Evolutionary conservation across 495 filamentous ascomycete species (phyloP).

Genomic region (Xylaria bambusicola): DNA sequence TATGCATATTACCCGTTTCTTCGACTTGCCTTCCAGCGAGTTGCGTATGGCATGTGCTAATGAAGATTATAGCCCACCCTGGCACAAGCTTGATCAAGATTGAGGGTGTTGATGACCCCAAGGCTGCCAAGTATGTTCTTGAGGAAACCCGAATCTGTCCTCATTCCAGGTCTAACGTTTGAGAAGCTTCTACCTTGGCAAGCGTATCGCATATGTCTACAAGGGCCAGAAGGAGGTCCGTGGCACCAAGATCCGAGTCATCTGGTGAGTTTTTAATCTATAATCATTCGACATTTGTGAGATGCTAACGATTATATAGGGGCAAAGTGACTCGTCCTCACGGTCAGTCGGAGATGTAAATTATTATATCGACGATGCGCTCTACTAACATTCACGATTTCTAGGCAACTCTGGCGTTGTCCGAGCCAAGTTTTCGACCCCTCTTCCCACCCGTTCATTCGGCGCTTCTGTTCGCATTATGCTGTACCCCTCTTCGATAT

Average conservation of each 20-base stretch:
- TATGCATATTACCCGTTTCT: constrained; percentile 11
- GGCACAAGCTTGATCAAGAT: constrained; percentile 92
- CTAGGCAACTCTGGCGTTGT: constrained; percentile 94
- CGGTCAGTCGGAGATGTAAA: constrained; percentile 58
- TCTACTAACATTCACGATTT: constrained; percentile 21
- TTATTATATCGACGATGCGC: not conserved
- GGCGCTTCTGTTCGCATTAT: constrained; percentile 96
- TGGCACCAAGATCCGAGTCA: constrained; percentile 96
- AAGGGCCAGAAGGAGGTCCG: constrained; percentile 87
- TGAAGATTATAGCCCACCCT: constrained; percentile 75
- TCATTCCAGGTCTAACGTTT: constrained; percentile 30
- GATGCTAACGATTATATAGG: constrained; percentile 13
- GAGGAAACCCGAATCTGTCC: not conserved
- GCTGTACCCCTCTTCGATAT: constrained; percentile 90
- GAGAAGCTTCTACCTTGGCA: constrained; percentile 82
- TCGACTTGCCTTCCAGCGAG: not conserved
- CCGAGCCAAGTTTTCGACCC: constrained; percentile 90
- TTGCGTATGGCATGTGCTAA: constrained; percentile 39
- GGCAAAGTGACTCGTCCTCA: constrained; percentile 95
- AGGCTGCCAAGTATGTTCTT: constrained; percentile 74
- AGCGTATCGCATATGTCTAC: constrained; percentile 97
- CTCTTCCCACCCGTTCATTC: constrained; percentile 93
- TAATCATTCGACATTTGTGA: not conserved
- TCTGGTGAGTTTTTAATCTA: constrained; percentile 59
- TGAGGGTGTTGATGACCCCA: constrained; percentile 87